Evolutionary conservation across 2,329 filamentous ascomycete genomes (phyloP), one percentile per base, ranked within the genome.

Genomic region (Fusarium abutilonis): DNA sequence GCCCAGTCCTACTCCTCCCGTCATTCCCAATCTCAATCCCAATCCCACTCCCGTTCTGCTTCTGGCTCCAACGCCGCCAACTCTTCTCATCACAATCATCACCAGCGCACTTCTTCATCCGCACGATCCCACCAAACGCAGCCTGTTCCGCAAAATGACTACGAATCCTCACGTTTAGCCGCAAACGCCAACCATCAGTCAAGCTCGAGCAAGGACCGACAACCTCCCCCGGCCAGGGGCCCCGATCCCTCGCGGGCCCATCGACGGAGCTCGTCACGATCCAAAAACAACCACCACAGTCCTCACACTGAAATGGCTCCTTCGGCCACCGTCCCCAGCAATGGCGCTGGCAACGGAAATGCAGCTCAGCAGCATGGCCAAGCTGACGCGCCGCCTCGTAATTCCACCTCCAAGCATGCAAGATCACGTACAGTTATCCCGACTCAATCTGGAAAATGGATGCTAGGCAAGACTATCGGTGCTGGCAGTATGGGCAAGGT

Each of bases 401-500:
- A 73, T 13, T 72, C 80, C 11, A 78, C 78, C 40, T 75, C 80
- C 43, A 82, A 83, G 69, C 82, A 82, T 67, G 79, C 82, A 57
- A 83, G 83, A 67, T 83, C 86, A 51, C 83, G 87, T 70, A 97
- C 94, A 11, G 94, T 91, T 36, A 96, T 99, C 73, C 91, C 91
- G 47, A 93, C 93, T 4, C 88, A 90, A 42, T 93, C 93, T 11
- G 95, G 95, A 55, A 92, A 93, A 80, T 99, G 94, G 93, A 88
- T 93, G 52, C 82, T 99, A 48, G 94, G 94, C 57, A 98, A 98
- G 82, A 98, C 95, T 4, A 95, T 99, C 71, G 95, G 95, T 58
- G 93, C 93, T 49, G 95, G 95, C 46, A 98, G 94, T 76, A 99
- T 99, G 95, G 95, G 95, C 65, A 98, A 98, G 77, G 95, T 99